Percentiles rank a stretch among this genome's conserved stretches.
These are phyloP conservation scores for Takashimella tepidaria DNA, from an alignment of 1,284 basidiomycete genomes.

Conservation along the genomic window DNA sequence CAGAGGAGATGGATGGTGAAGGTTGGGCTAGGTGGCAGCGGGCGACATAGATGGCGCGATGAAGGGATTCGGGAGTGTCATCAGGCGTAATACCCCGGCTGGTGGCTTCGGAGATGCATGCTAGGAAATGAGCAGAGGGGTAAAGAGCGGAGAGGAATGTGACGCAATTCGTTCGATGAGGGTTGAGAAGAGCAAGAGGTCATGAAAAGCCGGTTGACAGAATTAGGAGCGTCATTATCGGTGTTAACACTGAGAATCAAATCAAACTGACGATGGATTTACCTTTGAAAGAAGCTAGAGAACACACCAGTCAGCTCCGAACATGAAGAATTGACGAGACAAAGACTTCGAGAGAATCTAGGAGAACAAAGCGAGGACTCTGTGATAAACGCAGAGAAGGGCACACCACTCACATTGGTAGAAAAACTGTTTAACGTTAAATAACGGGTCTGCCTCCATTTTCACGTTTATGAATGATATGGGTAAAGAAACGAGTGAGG, in stretches of 20 bases:
- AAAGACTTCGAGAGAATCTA: neutral
- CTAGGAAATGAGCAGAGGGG: slow-evolving; percentile 14
- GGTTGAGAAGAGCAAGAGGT: no score
- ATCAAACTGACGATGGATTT: no score
- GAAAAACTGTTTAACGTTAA: slow-evolving; percentile 79
- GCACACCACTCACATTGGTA: slow-evolving; percentile 56
- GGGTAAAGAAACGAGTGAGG: no score
- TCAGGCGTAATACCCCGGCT: slow-evolving; percentile 27
- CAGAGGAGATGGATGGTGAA: slow-evolving; percentile 55
- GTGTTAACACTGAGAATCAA: neutral
- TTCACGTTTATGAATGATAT: no score
- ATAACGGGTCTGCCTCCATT: slow-evolving; percentile 77
- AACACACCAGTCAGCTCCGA: slow-evolving; percentile 6
- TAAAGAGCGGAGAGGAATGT: neutral
- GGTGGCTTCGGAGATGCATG: slow-evolving; percentile 42
- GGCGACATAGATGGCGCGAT: slow-evolving; percentile 67
- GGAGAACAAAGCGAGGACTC: no score
- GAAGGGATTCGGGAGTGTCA: slow-evolving; percentile 45
- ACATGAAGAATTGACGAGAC: neutral
- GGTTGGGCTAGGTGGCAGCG: slow-evolving; percentile 74
- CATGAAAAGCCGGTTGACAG: no score
- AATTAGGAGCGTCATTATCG: no score
- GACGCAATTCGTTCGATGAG: no score
- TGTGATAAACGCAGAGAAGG: no score
- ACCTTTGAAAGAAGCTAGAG: slow-evolving; percentile 46